Percentiles rank a stretch among this genome's conserved stretches.
phyloP scores from a whole-genome alignment of 2,329 filamentous ascomycete genomes.

The Fonsecaea multimorphosa region DNA sequence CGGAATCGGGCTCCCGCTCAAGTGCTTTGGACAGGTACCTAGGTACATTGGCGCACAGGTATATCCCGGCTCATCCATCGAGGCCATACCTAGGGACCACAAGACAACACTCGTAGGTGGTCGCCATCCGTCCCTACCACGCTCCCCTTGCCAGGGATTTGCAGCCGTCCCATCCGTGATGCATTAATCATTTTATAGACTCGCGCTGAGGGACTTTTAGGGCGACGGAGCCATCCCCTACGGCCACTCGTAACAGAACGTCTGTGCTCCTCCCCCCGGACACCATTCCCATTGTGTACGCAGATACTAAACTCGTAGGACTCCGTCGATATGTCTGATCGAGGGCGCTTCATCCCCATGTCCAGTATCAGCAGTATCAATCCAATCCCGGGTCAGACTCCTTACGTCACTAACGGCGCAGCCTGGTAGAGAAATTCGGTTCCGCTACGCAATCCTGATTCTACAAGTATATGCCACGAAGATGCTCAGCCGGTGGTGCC shows the following conservation, averaged over 20 bases:
- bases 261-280: background rate
- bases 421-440: background rate
- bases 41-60: background rate
- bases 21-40: background rate
- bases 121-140: background rate
- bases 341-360: background rate
- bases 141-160: background rate
- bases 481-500: no score
- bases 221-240: background rate
- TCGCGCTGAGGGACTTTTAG: background rate
- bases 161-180: background rate
- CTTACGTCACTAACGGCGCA: background rate
- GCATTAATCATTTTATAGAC: background rate
- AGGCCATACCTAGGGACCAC: no score
- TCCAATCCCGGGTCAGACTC: background rate
- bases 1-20: background rate
- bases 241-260: background rate
- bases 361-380: background rate
- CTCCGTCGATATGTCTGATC: background rate
- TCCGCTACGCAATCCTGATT: background rate
- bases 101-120: background rate
- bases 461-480: background rate
- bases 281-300: background rate
- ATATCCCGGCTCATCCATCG: no score
- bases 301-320: no score